Evolutionary conservation across 306 rosid genomes (phyloP).

Genomic region (Albizia julibrissin): DNA sequence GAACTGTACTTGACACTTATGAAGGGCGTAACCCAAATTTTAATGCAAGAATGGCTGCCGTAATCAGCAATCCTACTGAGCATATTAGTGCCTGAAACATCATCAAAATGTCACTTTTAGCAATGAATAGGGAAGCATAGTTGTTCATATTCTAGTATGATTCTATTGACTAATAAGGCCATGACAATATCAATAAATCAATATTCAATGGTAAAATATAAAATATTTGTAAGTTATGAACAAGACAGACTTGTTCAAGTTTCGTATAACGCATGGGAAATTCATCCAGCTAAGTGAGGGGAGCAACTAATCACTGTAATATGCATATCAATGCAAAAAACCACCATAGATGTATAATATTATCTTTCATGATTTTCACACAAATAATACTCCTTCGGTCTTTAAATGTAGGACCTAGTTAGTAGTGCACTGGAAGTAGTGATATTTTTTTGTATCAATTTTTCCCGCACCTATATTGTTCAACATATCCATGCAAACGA

Average conservation of each 20-base stretch:
- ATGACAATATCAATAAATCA: background rate
- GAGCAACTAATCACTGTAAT: background rate
- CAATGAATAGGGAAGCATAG: background rate
- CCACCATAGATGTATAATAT: background rate
- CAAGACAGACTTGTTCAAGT: background rate
- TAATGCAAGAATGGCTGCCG: constrained; percentile 49
- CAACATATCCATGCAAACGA: background rate
- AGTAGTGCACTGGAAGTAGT: too few relatives aligned
- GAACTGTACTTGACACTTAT: constrained; percentile 13
- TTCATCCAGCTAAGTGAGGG: background rate
- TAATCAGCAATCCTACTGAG: constrained; percentile 48
- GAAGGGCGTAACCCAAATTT: constrained; percentile 34
- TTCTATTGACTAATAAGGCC: background rate
- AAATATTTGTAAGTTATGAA: background rate
- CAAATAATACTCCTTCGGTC: too few relatives aligned
- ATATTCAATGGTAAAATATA: background rate
- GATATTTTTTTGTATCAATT: too few relatives aligned
- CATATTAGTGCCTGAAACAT: constrained; percentile 79
- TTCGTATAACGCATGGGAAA: background rate
- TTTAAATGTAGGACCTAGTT: too few relatives aligned
- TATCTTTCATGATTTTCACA: background rate
- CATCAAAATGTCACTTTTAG: constrained; percentile 29
- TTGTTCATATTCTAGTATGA: constrained; percentile 1
- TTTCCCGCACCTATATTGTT: background rate
- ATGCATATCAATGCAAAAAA: background rate